These are phyloP conservation scores for Microsporum canis DNA, from an alignment of 2,329 filamentous ascomycete genomes.

Conservation along the genomic window DNA sequence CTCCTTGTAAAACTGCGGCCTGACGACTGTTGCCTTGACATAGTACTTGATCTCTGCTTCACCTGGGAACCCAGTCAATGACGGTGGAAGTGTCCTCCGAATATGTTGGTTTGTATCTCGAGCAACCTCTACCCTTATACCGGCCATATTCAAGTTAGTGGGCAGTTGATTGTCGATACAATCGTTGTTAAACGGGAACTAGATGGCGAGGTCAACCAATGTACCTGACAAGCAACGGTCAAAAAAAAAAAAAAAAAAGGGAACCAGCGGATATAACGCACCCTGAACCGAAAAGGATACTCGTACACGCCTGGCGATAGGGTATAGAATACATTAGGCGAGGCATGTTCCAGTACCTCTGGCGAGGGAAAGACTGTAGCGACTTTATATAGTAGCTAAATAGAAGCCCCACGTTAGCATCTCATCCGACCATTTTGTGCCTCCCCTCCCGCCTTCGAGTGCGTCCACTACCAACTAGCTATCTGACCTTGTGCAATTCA, in stretches of 20 bases:
- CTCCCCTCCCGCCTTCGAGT: neutral
- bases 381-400: constrained; percentile 39
- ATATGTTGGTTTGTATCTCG: constrained; percentile 51
- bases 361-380: constrained; percentile 36
- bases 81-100: constrained; percentile 77
- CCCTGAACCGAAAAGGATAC: constrained; percentile 42
- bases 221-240: neutral
- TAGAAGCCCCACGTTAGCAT: neutral
- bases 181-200: constrained; percentile 42
- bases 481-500: constrained; percentile 39
- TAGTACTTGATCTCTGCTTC: constrained; percentile 89
- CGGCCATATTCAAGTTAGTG: constrained; percentile 36
- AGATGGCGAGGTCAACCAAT: neutral
- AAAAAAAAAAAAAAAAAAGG: neutral
- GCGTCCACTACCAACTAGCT: neutral
- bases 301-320: constrained; percentile 37
- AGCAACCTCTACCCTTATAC: constrained; percentile 36
- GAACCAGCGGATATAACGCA: constrained; percentile 13
- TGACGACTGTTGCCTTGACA: constrained; percentile 84
- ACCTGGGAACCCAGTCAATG: constrained; percentile 72
- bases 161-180: constrained; percentile 37
- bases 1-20: constrained; percentile 81
- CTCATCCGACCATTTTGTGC: neutral
- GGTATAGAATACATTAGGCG: constrained; percentile 31
- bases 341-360: constrained; percentile 29